Conservation (phyloP, 345 rosid genomes). For the Eucalyptus cloeziana region DNA sequence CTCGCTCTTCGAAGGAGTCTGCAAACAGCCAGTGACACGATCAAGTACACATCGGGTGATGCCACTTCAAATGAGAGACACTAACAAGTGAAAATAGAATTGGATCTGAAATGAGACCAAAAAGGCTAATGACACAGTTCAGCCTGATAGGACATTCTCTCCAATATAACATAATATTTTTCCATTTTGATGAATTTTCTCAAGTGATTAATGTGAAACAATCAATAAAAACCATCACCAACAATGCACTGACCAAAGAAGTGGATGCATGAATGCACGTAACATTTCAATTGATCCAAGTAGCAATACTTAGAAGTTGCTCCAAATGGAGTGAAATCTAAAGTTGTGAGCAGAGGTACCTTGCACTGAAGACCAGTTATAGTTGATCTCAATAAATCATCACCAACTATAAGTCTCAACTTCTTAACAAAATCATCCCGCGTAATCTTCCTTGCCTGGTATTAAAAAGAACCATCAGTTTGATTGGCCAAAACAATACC, state of each 20-base stretch:
- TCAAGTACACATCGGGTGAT: background rate
- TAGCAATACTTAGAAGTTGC: background rate
- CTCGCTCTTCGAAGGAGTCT: background rate
- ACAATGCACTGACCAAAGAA: background rate
- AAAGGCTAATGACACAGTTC: background rate
- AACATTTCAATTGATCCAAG: background rate
- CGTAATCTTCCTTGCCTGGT: slow-evolving; percentile 48
- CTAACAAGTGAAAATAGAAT: background rate
- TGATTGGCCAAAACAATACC: background rate
- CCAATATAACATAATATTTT: background rate
- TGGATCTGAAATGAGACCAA: background rate
- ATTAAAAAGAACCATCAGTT: background rate
- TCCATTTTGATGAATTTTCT: background rate
- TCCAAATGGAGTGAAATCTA: background rate
- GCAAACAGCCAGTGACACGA: background rate
- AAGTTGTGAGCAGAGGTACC: slow-evolving; percentile 10
- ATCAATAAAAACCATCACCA: background rate
- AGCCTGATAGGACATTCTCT: background rate
- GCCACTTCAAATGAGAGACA: background rate
- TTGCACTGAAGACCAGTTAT: slow-evolving; percentile 63
- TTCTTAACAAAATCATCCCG: slow-evolving; percentile 64
- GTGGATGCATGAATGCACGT: background rate
- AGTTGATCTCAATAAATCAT: slow-evolving; percentile 57
- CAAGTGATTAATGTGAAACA: background rate
- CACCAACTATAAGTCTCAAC: slow-evolving; percentile 68